Base-by-base conservation (phyloP, 2,329 filamentous ascomycete genomes). In the Diaporthe destruens region DNA sequence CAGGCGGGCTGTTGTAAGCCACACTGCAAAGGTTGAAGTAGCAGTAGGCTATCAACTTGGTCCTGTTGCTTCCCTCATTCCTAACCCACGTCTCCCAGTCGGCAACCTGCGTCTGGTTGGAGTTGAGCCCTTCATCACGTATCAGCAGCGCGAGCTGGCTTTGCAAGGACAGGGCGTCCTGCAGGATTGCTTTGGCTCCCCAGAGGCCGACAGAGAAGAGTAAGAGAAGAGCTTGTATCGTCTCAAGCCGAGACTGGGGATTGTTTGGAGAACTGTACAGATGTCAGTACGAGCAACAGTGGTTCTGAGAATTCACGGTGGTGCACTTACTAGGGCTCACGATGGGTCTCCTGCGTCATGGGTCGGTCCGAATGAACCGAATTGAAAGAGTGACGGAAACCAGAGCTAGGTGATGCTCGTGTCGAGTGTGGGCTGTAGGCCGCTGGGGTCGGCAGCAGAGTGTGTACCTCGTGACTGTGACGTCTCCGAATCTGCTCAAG, bases 11-110 rank as follows among this genome's bases (percentile, higher is more conserved):
- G 75, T 91, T 88, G 77, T 91, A 91, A 0, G 88, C 87, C 69
- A 90, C 88, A 75, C 88, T 90, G 79, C 88, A 90, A 2, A 91
- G 80, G 74, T 91, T 91, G 76, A 90, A 90, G 78, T 90, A 90
- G 76, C 87, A 90, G 77, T 88, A 91, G 0, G 88, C 86, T 39
- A 90, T 85, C 0, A 90, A 84, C 72, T 90, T 90, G 0, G 89
- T 91, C 16, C 89, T 84, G 20, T 87, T 88, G 20, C 84, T 85
- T 1, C 85, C 85, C 78, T 91, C 89, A 18, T 89, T 82, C 25
- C 86, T 85, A 44, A 90, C 84, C 89, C 89, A 91, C 0, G 87
- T 83, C 68, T 90, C 88, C 89, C 89, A 91, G 75, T 90, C 87
- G 1, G 81, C 78, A 4, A 84, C 84, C 74, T 86, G 85, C 20